Evolutionary conservation across 1,284 basidiomycete genomes (phyloP).

Genomic region (Vanrija sp.): DNA sequence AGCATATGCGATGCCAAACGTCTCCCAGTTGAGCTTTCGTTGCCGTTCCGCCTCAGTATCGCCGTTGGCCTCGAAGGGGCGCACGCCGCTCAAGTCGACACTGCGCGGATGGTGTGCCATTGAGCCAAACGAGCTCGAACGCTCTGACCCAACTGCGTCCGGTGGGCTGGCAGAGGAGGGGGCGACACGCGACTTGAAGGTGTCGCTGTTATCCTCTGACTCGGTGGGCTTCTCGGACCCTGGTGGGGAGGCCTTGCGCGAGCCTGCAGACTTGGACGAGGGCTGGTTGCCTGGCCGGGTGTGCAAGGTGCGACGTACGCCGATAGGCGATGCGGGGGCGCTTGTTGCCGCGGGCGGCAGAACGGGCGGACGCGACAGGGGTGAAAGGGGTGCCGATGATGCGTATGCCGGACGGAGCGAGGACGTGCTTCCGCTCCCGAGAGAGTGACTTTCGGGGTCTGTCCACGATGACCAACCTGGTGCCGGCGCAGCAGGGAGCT

Average conservation of each 20-base stretch:
- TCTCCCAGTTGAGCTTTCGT: slow-evolving; percentile 55
- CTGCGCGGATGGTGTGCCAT: background rate
- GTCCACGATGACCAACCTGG: slow-evolving; percentile 1
- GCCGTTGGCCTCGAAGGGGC: background rate
- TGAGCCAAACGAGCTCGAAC: background rate
- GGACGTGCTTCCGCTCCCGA: background rate
- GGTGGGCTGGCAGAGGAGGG: background rate
- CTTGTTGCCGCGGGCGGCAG: background rate
- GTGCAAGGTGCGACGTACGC: too few species aligned
- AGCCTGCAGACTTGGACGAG: too few species aligned
- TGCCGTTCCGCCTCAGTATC: background rate
- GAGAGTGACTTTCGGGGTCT: background rate
- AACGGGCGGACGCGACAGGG: background rate
- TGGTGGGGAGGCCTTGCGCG: too few species aligned
- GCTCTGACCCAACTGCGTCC: background rate
- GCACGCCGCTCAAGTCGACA: background rate
- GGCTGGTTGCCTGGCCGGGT: too few species aligned
- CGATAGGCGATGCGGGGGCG: background rate
- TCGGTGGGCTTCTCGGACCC: too few species aligned
- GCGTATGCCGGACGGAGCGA: background rate
- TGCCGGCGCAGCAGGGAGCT: slow-evolving; percentile 8
- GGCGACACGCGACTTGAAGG: too few species aligned
- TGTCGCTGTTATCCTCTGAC: too few species aligned
- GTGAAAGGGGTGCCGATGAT: background rate
- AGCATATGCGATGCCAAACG: slow-evolving; percentile 70